A percentile compares a stretch with the other conserved stretches of the same genome.
Conservation (phyloP, 768 basidiomycete genomes). For the Grammothele lineata region DNA sequence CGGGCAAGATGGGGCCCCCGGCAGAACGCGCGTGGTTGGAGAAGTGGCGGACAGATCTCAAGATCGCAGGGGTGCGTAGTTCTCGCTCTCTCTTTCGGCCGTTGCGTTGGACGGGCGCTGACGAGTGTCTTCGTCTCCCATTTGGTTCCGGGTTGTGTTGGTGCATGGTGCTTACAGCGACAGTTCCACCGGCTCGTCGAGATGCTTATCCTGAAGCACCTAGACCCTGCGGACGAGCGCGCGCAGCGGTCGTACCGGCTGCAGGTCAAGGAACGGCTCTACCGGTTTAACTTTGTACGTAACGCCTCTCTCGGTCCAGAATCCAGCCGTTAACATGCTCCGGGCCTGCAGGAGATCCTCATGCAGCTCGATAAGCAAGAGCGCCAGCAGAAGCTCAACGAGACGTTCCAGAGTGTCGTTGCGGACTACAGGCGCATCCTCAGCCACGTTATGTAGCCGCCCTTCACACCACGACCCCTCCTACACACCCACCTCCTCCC, state of each 20-base stretch:
- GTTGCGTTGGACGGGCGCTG: too few species aligned
- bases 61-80: conserved; percentile 77
- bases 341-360: conserved; percentile 66
- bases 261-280: conserved; percentile 92
- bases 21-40: conserved; percentile 74
- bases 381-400: conserved; percentile 82
- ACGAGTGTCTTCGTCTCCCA: background rate
- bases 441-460: too few species aligned
- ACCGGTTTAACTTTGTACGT: conserved; percentile 91
- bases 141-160: background rate
- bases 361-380: conserved; percentile 86
- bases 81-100: background rate
- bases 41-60: conserved; percentile 75
- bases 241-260: conserved; percentile 68
- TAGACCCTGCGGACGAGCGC: conserved; percentile 57
- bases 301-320: background rate
- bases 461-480: too few species aligned
- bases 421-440: conserved; percentile 86
- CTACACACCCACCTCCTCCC: too few species aligned
- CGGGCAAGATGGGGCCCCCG: conserved; percentile 73
- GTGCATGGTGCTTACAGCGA: conserved; percentile 45
- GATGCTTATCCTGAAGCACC: conserved; percentile 65
- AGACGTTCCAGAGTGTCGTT: conserved; percentile 84
- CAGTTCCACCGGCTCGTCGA: conserved; percentile 92
- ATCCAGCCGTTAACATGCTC: background rate